Conservation (phyloP, 352 stramenopile genomes). For the Globisporangium sylvaticum region DNA sequence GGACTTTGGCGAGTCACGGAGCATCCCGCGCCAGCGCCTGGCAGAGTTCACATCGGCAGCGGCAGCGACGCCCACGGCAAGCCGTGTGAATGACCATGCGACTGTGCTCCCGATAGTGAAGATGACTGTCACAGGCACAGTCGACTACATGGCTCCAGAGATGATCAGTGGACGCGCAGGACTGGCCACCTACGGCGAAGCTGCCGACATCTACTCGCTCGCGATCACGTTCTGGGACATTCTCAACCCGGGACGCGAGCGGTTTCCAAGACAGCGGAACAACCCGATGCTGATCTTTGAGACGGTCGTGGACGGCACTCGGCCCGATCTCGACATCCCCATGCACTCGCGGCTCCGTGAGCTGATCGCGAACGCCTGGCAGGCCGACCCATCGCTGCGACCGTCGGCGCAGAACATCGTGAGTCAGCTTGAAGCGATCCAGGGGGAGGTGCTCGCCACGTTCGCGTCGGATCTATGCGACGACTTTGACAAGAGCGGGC, state of each 20-base stretch:
- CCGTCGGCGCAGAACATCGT: slow-evolving; percentile 51
- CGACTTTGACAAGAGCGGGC: slow-evolving; percentile 23
- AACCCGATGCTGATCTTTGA: slow-evolving; percentile 59
- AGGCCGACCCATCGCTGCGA: slow-evolving; percentile 40
- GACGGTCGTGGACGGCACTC: slow-evolving; percentile 37
- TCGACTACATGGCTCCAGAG: slow-evolving; percentile 75
- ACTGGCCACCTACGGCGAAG: slow-evolving; percentile 49
- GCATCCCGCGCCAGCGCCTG: slow-evolving; percentile 23
- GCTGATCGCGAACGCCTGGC: slow-evolving; percentile 54
- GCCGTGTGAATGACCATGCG: background rate
- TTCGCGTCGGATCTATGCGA: slow-evolving; percentile 48
- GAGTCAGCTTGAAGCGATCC: slow-evolving; percentile 39
- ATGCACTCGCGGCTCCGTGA: slow-evolving; percentile 47
- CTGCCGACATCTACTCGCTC: slow-evolving; percentile 69
- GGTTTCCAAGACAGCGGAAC: slow-evolving; percentile 30
- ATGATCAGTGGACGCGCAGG: slow-evolving; percentile 51
- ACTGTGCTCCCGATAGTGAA: slow-evolving; percentile 19
- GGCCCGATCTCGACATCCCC: slow-evolving; percentile 35
- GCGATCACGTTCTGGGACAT: slow-evolving; percentile 71
- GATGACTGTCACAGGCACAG: slow-evolving; percentile 67
- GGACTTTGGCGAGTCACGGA: slow-evolving; percentile 64
- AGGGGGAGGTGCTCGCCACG: slow-evolving; percentile 51
- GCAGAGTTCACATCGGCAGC: background rate
- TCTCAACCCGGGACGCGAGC: slow-evolving; percentile 39
- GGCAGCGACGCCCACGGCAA: background rate